phyloP scores from a whole-genome alignment of 345 rosid genomes.

The Salix suchowensis region DNA sequence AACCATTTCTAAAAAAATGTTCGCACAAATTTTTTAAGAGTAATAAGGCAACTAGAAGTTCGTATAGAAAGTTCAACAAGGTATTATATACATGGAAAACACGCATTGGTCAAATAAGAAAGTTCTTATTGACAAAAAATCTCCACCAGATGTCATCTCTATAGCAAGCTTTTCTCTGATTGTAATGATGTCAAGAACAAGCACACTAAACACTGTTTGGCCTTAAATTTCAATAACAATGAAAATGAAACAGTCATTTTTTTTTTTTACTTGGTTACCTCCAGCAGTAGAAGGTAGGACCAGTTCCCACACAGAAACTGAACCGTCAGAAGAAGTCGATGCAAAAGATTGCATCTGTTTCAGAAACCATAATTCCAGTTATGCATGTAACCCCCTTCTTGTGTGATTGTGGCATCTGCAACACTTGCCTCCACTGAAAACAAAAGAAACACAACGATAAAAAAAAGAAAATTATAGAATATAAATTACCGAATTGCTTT shows the following conservation, averaged over 20 bases:
- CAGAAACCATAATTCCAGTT: constrained; percentile 60
- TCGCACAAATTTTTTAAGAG: neutral
- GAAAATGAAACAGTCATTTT: neutral
- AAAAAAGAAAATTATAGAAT: neutral
- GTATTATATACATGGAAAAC: neutral
- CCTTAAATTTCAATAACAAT: neutral
- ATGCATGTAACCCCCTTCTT: constrained; percentile 89
- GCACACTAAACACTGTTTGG: neutral
- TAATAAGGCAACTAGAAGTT: neutral
- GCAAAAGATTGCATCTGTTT: constrained; percentile 61
- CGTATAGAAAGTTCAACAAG: neutral
- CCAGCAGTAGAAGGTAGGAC: constrained; percentile 41
- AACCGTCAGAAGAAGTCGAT: constrained; percentile 81
- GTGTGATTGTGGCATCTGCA: constrained; percentile 67
- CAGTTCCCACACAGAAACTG: constrained; percentile 60
- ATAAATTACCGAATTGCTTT: neutral
- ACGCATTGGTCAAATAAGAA: neutral
- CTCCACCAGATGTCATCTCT: neutral
- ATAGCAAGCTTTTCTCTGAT: neutral
- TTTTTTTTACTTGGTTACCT: constrained; percentile 34
- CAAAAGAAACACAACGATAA: constrained; percentile 1
- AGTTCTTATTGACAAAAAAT: neutral
- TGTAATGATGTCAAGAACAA: neutral
- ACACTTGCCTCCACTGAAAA: constrained; percentile 67
- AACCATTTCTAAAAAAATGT: neutral